phyloP scores from a whole-genome alignment of 441 rosid genomes.

The Adansonia madagascariensis region DNA sequence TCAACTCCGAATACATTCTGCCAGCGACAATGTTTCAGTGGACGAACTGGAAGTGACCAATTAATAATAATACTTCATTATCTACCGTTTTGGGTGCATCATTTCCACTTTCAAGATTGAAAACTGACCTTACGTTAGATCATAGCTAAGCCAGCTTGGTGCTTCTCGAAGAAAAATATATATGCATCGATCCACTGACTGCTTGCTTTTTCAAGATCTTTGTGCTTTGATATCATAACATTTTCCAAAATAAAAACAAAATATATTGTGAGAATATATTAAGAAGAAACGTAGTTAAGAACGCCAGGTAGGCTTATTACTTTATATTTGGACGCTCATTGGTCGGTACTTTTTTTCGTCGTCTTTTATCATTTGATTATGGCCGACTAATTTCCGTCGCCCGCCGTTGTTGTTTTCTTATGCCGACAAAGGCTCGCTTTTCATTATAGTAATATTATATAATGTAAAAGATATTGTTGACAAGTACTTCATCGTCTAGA shows the following conservation, averaged over 20 bases:
- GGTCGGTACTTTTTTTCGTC: background rate
- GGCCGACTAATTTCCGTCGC: background rate
- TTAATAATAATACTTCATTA: background rate
- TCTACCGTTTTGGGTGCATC: background rate
- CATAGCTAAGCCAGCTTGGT: too few species aligned
- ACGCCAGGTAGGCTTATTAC: background rate
- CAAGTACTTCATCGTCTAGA: too few species aligned
- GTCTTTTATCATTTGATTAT: background rate
- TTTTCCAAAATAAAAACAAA: background rate
- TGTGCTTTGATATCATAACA: background rate
- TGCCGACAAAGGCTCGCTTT: background rate
- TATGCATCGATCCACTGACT: background rate
- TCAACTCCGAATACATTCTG: background rate
- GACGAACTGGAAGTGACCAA: slow-evolving; percentile 19
- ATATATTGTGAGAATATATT: background rate
- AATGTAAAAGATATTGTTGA: background rate
- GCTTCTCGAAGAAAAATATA: background rate
- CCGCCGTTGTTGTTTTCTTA: background rate
- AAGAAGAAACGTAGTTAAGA: background rate
- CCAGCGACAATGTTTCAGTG: slow-evolving; percentile 13
- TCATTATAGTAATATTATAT: background rate
- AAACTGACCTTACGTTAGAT: background rate
- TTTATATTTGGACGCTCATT: background rate
- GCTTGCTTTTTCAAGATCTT: background rate
- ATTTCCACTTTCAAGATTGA: background rate